phyloP scores from a whole-genome alignment of 1,284 basidiomycete species.

The Ceratobasidium sp. region DNA sequence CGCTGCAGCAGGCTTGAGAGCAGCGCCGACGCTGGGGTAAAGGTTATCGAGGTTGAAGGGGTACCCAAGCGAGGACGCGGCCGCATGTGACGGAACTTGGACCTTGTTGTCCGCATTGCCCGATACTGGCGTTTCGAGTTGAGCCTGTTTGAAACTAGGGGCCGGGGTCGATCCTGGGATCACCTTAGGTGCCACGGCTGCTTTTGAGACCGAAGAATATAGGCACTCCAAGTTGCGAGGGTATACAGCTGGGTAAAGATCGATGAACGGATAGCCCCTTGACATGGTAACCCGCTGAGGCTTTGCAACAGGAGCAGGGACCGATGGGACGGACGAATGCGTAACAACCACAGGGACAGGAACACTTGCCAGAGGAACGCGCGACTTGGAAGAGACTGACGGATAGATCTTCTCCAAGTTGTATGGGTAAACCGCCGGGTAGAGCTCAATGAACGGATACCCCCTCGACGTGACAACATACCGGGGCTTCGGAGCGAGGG shows the following conservation, averaged over 20 bases:
- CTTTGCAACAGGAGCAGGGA: background rate
- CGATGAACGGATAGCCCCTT: constrained; percentile 41
- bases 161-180: background rate
- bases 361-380: background rate
- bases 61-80: constrained; percentile 42
- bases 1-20: background rate
- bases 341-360: background rate
- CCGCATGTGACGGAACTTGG: too few species aligned
- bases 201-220: constrained; percentile 29
- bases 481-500: background rate
- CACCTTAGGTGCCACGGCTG: background rate
- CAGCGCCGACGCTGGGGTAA: constrained; percentile 37
- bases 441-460: constrained; percentile 47
- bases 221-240: constrained; percentile 37
- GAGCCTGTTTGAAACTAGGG: background rate
- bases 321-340: background rate
- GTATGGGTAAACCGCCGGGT: constrained; percentile 45
- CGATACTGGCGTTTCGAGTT: background rate
- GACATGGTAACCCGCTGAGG: background rate
- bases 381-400: constrained; percentile 18
- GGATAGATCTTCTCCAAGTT: constrained; percentile 39
- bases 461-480: background rate
- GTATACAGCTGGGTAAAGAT: constrained; percentile 43
- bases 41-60: constrained; percentile 41
- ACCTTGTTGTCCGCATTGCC: too few species aligned